Percentiles rank a stretch among this genome's conserved stretches.
Conservation (phyloP, 805 yeast species). For the Barnettozyma populi region DNA sequence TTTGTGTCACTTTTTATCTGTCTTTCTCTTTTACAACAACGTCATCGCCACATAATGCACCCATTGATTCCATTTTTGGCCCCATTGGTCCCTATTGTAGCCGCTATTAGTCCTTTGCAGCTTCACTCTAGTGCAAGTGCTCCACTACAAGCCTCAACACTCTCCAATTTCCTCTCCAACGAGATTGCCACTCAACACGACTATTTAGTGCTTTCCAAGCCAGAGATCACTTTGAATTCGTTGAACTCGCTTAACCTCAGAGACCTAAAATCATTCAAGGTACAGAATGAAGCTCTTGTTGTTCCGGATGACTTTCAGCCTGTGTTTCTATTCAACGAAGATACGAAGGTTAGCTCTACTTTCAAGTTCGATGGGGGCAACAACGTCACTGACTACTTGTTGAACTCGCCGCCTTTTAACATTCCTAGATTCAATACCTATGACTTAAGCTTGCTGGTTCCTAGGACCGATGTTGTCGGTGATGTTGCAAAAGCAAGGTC, state of each 20-base stretch:
- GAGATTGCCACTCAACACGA: background rate
- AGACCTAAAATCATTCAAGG: constrained; percentile 1
- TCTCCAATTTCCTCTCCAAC: background rate
- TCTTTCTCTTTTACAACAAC: background rate
- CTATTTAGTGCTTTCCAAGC: constrained; percentile 1
- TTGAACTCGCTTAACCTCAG: constrained; percentile 3
- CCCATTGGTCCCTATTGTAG: background rate
- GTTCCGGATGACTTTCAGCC: constrained; percentile 5
- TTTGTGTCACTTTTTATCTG: constrained; percentile 1
- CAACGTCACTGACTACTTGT: constrained; percentile 4
- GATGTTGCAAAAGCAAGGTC: background rate
- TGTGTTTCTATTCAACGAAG: constrained; percentile 4
- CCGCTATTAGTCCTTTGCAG: background rate
- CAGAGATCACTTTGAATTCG: background rate
- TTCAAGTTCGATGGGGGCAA: constrained; percentile 1
- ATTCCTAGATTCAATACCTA: constrained; percentile 4
- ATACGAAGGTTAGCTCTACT: background rate
- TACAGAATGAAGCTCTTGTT: constrained; percentile 2
- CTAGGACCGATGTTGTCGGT: background rate
- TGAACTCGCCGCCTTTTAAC: constrained; percentile 7
- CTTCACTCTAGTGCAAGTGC: constrained; percentile 2
- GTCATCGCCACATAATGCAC: background rate
- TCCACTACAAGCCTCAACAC: background rate
- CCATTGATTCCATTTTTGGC: background rate
- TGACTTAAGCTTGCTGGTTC: constrained; percentile 5